phyloP scores from a whole-genome alignment of 1,284 basidiomycete species.

The Stereum hirsutum region DNA sequence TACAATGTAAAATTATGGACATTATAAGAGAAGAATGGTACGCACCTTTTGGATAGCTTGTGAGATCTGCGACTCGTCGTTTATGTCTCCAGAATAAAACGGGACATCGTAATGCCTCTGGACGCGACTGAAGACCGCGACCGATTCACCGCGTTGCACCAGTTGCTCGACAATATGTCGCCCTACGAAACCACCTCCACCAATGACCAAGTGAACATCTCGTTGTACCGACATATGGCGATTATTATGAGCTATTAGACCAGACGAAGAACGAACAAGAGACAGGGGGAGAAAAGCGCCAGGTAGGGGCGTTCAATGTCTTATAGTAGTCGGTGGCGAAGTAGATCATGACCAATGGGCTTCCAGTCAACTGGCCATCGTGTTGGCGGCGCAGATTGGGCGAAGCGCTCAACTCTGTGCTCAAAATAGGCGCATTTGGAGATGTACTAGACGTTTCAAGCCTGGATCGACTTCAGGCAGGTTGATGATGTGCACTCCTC shows the following conservation, averaged over 20 bases:
- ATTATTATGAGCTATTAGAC: too few species aligned
- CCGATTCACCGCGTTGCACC: constrained; percentile 68
- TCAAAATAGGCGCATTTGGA: too few species aligned
- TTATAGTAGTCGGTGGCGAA: not conserved
- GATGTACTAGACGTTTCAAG: too few species aligned
- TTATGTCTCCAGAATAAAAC: constrained; percentile 84
- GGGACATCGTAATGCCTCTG: constrained; percentile 81
- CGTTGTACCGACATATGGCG: too few species aligned
- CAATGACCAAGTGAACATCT: constrained; percentile 77
- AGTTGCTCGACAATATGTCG: constrained; percentile 84
- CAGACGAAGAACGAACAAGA: constrained; percentile 10
- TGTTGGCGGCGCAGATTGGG: too few species aligned
- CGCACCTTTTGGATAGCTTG: constrained; percentile 68
- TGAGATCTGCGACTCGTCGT: constrained; percentile 63
- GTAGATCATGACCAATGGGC: too few species aligned
- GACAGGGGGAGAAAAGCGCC: not conserved
- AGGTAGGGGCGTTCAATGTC: not conserved
- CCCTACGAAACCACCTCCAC: constrained; percentile 89
- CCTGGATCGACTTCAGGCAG: too few species aligned
- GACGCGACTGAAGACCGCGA: constrained; percentile 84
- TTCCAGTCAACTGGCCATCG: too few species aligned
- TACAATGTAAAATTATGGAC: not conserved
- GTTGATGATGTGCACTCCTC: too few species aligned
- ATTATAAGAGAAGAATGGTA: constrained; percentile 9
- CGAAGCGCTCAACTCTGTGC: too few species aligned